Base-by-base conservation (phyloP, 495 filamentous ascomycete species). In the Chaetomium tenue region DNA sequence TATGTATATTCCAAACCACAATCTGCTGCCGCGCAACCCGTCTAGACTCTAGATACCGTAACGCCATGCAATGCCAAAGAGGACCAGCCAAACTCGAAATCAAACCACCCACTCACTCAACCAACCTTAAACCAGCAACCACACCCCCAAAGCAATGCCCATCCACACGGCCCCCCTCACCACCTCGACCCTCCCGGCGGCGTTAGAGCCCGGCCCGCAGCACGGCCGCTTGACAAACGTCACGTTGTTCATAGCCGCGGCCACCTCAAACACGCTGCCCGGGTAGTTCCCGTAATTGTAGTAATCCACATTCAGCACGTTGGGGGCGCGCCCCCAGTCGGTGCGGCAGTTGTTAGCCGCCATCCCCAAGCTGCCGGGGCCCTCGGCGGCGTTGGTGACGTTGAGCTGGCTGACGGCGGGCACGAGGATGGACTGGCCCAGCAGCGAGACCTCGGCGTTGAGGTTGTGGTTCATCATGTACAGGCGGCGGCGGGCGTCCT, bases 381-480 rank as follows among this genome's bases (percentile, higher is more conserved):
- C 87, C 12, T 76, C 84, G 5, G 78, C 79, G 0, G 79, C 87
- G 73, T 97, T 97, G 9, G 91, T 96, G 46, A 78, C 68, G 53
- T 88, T 86, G 16, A 93, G 71, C 30, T 80, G 66, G 7, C 85
- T 82, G 0, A 82, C 86, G 68, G 92, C 90, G 4, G 93, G 92
- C 61, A 96, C 87, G n/a, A 94, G 74, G 66, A 94, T 72, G 47
- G 75, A 78, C 16, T 80, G 60, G 6, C 86, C 85, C 0, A 84
- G 81, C 47, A 92, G 69, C 40, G 79, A 81, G 39, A 95, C 77
- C 66, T 92, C 83, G 51, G 88, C 76, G 72, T 96, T 95, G 26
- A 96, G 77, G 72, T 97, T 97, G 74, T 98, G 93, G 68, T 98
- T 98, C 63, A 91, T 90, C 77, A 97, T 87, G 64, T 95, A 95